A percentile compares a stretch with the other conserved stretches of the same genome.
phyloP scores from a whole-genome alignment of 2,329 filamentous ascomycete species.

The Hypoxylon sp. region DNA sequence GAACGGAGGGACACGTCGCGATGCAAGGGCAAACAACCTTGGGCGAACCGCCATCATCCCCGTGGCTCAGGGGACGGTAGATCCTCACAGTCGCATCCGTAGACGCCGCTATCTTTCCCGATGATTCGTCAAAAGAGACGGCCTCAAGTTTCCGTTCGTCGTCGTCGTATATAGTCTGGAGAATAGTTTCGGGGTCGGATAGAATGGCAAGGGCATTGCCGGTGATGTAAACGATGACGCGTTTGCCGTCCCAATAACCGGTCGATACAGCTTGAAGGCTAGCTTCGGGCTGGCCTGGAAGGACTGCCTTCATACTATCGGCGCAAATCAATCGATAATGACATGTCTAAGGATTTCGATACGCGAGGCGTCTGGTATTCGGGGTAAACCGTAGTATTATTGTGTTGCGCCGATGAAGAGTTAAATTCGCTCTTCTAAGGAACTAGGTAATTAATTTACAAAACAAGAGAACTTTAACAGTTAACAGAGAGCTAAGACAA shows the following conservation, averaged over 20 bases:
- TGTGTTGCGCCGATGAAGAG: no score
- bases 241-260: slow-evolving; percentile 54
- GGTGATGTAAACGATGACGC: slow-evolving; percentile 75
- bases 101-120: slow-evolving; percentile 85
- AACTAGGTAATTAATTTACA: no score
- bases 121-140: slow-evolving; percentile 80
- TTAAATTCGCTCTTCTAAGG: slow-evolving; percentile 9
- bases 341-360: slow-evolving; percentile 39
- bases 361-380: slow-evolving; percentile 8
- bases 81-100: slow-evolving; percentile 73
- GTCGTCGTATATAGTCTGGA: slow-evolving; percentile 93
- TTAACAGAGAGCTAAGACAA: no score
- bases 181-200: slow-evolving; percentile 73
- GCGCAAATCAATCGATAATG: slow-evolving; percentile 35
- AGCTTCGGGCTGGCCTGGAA: slow-evolving; percentile 59
- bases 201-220: slow-evolving; percentile 89
- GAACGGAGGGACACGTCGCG: slow-evolving; percentile 1
- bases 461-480: no score
- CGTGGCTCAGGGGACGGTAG: slow-evolving; percentile 77
- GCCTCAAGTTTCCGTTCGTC: slow-evolving; percentile 73
- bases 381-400: no score
- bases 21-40: slow-evolving; percentile 64
- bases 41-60: slow-evolving; percentile 67
- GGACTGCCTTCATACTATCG: slow-evolving; percentile 56
- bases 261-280: slow-evolving; percentile 58